These are phyloP conservation scores for Cyclotella atomus DNA, from an alignment of 108 stramenopile species.

Conservation along the genomic window DNA sequence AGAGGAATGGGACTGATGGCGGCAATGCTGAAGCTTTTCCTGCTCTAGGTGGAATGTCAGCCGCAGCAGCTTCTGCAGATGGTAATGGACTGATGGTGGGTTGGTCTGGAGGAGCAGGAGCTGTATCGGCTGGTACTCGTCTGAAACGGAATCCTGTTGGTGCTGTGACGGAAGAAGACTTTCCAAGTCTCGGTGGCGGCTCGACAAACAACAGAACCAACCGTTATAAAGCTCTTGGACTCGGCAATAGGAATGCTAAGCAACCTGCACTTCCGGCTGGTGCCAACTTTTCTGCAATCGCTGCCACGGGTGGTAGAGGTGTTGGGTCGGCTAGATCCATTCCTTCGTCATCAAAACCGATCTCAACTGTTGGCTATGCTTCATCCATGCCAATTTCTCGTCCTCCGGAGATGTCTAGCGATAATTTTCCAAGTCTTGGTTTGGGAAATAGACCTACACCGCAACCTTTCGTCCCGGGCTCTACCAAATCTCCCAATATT, in stretches of 20 bases:
- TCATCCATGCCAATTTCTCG: slow-evolving; percentile 32
- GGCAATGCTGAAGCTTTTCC: slow-evolving; percentile 66
- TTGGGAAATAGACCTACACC: slow-evolving; percentile 1
- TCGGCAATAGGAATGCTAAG: slow-evolving; percentile 4
- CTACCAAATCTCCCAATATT: slow-evolving; percentile 22
- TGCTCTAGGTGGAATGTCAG: slow-evolving; percentile 37
- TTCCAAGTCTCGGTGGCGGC: slow-evolving; percentile 41
- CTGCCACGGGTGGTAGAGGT: background rate
- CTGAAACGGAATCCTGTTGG: slow-evolving; percentile 35
- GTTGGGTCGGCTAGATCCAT: background rate
- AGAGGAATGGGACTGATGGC: slow-evolving; percentile 44
- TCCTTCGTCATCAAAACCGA: slow-evolving; percentile 32
- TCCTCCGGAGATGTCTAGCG: slow-evolving; percentile 31
- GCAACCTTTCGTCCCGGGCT: slow-evolving; percentile 43
- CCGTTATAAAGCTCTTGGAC: slow-evolving; percentile 20
- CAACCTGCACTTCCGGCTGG: slow-evolving; percentile 13
- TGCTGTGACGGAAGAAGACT: slow-evolving; percentile 42
- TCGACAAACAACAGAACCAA: background rate
- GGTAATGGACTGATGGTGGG: slow-evolving; percentile 34
- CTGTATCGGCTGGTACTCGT: slow-evolving; percentile 13
- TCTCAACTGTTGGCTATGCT: slow-evolving; percentile 26
- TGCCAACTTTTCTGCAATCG: slow-evolving; percentile 35
- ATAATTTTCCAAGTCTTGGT: slow-evolving; percentile 67
- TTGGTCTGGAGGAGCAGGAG: slow-evolving; percentile 31
- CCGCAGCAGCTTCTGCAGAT: slow-evolving; percentile 10